Evolutionary conservation across 768 basidiomycete species (phyloP).

Genomic region (Brasilioporus rufonigricans): DNA sequence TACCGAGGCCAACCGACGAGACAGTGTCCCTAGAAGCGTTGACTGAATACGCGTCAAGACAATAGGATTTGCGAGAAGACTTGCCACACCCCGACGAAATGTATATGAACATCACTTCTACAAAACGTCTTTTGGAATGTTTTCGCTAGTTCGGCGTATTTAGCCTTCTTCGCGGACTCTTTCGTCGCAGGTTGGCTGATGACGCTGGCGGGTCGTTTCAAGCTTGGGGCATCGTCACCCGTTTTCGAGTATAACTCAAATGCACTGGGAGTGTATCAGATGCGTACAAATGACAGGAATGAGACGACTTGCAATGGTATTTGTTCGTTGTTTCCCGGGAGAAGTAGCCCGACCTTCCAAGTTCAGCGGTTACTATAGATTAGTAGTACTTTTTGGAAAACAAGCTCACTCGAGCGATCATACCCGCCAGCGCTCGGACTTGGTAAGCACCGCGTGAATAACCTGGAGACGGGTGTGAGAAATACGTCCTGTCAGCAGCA

Average conservation of each 20-base stretch:
- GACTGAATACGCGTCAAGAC: background rate
- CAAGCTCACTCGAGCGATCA: slow-evolving; percentile 39
- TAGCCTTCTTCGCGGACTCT: slow-evolving; percentile 9
- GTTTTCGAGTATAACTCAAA: slow-evolving; percentile 38
- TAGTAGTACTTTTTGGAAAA: background rate
- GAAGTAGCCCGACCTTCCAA: slow-evolving; percentile 40
- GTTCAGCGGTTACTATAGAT: background rate
- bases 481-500: background rate
- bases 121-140: slow-evolving; percentile 39
- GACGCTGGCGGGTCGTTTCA: slow-evolving; percentile 11
- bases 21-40: slow-evolving; percentile 42
- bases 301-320: slow-evolving; percentile 35
- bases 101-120: slow-evolving; percentile 32
- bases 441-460: slow-evolving; percentile 51
- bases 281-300: background rate
- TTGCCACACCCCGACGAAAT: slow-evolving; percentile 47
- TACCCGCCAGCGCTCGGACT: slow-evolving; percentile 41
- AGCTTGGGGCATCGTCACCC: slow-evolving; percentile 12
- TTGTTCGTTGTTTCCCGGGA: slow-evolving; percentile 40
- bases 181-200: slow-evolving; percentile 4
- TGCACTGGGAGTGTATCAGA: slow-evolving; percentile 27
- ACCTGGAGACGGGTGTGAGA: slow-evolving; percentile 27
- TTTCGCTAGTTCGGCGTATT: slow-evolving; percentile 21
- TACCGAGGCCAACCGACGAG: slow-evolving; percentile 41
- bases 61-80: background rate